A percentile compares a stretch with the other conserved stretches of the same genome.
Conservation (phyloP, 106 monocot genomes). For the Platanthera zijinensis region DNA sequence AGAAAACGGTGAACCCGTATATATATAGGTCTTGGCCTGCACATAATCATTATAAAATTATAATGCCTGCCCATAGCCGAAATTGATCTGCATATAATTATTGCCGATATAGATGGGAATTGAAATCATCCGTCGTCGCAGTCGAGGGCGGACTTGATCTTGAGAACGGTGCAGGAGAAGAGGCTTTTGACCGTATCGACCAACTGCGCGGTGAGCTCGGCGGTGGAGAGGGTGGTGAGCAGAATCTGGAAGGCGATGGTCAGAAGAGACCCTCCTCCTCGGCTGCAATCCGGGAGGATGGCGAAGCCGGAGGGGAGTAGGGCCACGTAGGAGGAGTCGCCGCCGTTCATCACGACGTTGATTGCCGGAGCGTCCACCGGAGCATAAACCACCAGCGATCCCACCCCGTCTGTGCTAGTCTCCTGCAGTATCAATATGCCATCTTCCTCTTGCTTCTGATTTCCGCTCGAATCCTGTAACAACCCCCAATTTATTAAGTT, state of each 20-base stretch:
- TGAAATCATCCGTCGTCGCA: slow-evolving; percentile 14
- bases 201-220: slow-evolving; percentile 49
- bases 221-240: slow-evolving; percentile 47
- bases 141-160: slow-evolving; percentile 42
- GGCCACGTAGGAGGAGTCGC: slow-evolving; percentile 52
- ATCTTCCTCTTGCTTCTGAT: slow-evolving; percentile 22
- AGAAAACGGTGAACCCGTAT: too few relatives aligned
- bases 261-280: slow-evolving; percentile 40
- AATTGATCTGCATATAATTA: too few relatives aligned
- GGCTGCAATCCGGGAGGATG: slow-evolving; percentile 30
- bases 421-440: slow-evolving; percentile 70
- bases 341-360: slow-evolving; percentile 66
- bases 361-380: slow-evolving; percentile 66
- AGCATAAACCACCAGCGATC: slow-evolving; percentile 64
- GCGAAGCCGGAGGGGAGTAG: slow-evolving; percentile 72
- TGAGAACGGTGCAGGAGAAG: slow-evolving; percentile 56
- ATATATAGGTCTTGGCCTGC: too few relatives aligned
- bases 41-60: too few relatives aligned
- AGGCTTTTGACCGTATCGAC: slow-evolving; percentile 68
- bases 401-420: slow-evolving; percentile 53
- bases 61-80: too few relatives aligned
- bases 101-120: too few relatives aligned
- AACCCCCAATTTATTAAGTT: neutral
- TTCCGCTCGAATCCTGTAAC: slow-evolving; percentile 28
- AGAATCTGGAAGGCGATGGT: slow-evolving; percentile 74